Base-by-base conservation (phyloP, 2,329 filamentous ascomycete species). In the Botrytis aclada region DNA sequence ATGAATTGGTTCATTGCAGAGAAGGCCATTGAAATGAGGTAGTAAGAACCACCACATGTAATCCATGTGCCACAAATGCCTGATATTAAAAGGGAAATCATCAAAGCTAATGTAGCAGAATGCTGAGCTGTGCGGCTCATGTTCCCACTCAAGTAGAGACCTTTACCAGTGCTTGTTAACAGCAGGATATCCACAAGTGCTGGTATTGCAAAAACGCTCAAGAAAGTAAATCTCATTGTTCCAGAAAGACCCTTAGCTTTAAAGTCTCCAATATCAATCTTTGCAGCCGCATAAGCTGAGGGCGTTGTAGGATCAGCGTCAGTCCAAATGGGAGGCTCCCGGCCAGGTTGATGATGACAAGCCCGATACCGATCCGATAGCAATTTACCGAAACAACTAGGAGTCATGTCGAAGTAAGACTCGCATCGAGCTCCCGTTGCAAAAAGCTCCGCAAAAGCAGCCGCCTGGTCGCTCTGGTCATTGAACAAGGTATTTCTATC, bases 61-160 rank as follows among this genome's bases (percentile, higher is more conserved):
- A 90, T 88, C 88, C 88, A 90, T 14, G 88, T 88, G 29, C 88
- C 88, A 64, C 89, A 86, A 5, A 85, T 88, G 62, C 88, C 88
- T 12, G 86, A 88, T 51, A 90, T 81, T 16, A 90, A 80, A 12
- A 90, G 82, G 1, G 88, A 86, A 25, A 88, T 85, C 83, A 90
- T 86, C 39, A 90, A 80, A 3, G 87, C 88, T 72, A 85, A 83
- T 29, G 80, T 82, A 1, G 88, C 89, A 4, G 87, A 88, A 75
- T 84, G 85, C 47, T 85, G 82, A 72, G 86, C 83, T 51, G 86
- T 82, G 0, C 81, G 79, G 8, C 81, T 77, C 88, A 90, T 89
- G 73, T 83, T 86, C 1, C 84, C 84, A 25, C 86, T 89, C 63
- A 90, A 83, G 77, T 90, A 91, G 37, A 91, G 81, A 22, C 88